Evolutionary conservation across 768 basidiomycete genomes (phyloP).

Genomic region (Lactarius sanguifluus): DNA sequence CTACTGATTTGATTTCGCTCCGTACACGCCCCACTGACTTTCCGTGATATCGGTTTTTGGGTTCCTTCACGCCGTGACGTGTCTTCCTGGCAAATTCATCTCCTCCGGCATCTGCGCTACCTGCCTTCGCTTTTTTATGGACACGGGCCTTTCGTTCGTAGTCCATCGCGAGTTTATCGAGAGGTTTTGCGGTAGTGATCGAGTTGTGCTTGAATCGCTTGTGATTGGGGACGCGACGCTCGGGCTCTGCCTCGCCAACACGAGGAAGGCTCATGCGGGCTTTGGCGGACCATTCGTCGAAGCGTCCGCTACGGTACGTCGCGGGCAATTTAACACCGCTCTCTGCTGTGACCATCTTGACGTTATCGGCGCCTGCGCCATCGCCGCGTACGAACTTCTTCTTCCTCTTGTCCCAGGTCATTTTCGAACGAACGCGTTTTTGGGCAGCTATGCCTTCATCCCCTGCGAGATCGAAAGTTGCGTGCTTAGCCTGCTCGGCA

Average conservation of each 20-base stretch:
- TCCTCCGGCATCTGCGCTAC: constrained; percentile 29
- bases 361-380: constrained; percentile 84
- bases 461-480: constrained; percentile 78
- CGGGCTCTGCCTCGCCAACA: constrained; percentile 78
- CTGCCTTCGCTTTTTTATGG: constrained; percentile 51
- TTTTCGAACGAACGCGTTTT: constrained; percentile 49
- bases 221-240: constrained; percentile 33
- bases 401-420: constrained; percentile 95
- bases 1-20: constrained; percentile 80
- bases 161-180: constrained; percentile 69
- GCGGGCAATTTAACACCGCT: constrained; percentile 89
- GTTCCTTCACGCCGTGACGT: constrained; percentile 33
- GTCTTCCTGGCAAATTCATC: constrained; percentile 32
- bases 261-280: constrained; percentile 69
- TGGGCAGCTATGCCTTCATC: constrained; percentile 67
- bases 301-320: constrained; percentile 88
- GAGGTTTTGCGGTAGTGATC: constrained; percentile 61
- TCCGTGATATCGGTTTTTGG: constrained; percentile 49
- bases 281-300: constrained; percentile 92
- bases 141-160: constrained; percentile 75
- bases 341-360: constrained; percentile 92
- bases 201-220: constrained; percentile 75
- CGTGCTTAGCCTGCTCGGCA: constrained; percentile 74
- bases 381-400: constrained; percentile 90
- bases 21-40: constrained; percentile 67